Percentiles rank a stretch among this genome's conserved stretches.
Conservation (phyloP, 768 basidiomycete genomes). For the Mycena leptocephala region DNA sequence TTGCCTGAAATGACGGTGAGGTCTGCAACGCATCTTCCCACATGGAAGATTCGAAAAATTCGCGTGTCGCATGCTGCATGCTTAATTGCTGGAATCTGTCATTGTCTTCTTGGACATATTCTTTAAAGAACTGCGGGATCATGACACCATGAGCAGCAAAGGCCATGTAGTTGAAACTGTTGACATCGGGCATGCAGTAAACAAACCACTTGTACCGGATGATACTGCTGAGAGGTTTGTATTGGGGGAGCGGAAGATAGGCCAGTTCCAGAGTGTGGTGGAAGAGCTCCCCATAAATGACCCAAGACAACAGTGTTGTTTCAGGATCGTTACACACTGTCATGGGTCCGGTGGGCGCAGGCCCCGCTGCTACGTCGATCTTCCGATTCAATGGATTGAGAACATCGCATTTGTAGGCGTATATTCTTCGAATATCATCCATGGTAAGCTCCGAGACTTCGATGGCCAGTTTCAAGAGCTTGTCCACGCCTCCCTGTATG, state of each 20-base stretch:
- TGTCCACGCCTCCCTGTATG: conserved; percentile 32
- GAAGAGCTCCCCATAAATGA: conserved; percentile 33
- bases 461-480: conserved; percentile 32
- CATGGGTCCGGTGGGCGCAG: background rate
- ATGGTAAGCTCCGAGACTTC: conserved; percentile 29
- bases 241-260: conserved; percentile 5
- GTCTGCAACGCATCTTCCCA: conserved; percentile 9
- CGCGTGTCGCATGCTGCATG: conserved; percentile 11
- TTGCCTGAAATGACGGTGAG: background rate
- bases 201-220: conserved; percentile 34
- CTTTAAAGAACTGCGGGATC: conserved; percentile 15
- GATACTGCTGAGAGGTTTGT: conserved; percentile 30
- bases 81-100: conserved; percentile 27
- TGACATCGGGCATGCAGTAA: conserved; percentile 35
- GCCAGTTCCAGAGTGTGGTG: conserved; percentile 32
- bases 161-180: conserved; percentile 25
- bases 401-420: conserved; percentile 25
- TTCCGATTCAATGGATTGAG: conserved; percentile 25
- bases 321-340: conserved; percentile 31
- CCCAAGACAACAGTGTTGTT: conserved; percentile 32
- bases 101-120: conserved; percentile 11
- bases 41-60: background rate
- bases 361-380: conserved; percentile 22
- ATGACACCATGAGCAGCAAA: background rate
- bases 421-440: conserved; percentile 33